phyloP scores from a whole-genome alignment of 768 basidiomycete species.

The Tulasnella calospora region DNA sequence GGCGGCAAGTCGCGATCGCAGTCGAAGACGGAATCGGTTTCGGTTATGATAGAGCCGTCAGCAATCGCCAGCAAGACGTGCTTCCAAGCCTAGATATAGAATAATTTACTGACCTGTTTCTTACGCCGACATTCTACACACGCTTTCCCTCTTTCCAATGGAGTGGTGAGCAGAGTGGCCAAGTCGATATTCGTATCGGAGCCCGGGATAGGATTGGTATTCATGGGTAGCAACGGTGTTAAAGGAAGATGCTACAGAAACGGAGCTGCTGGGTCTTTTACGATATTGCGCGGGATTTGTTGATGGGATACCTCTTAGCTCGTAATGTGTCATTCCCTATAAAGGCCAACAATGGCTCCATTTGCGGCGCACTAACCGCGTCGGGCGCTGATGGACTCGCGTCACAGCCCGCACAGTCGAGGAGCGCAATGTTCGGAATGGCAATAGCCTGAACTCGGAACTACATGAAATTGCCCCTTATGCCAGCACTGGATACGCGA shows the following conservation, averaged over 20 bases:
- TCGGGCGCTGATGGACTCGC: neutral
- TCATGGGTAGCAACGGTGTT: neutral
- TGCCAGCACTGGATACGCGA: neutral
- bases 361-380: neutral
- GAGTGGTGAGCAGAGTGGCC: neutral
- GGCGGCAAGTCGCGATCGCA: neutral
- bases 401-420: neutral
- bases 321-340: neutral
- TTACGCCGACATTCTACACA: slow-evolving; percentile 16
- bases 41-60: neutral
- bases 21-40: neutral
- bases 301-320: neutral
- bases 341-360: neutral
- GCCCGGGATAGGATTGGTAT: neutral
- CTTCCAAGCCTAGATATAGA: neutral
- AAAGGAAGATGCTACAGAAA: neutral
- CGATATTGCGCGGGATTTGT: neutral
- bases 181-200: neutral
- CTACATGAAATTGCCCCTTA: neutral
- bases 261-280: neutral
- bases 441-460: neutral
- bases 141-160: slow-evolving; percentile 16
- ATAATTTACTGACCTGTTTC: slow-evolving; percentile 1
- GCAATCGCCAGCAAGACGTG: neutral
- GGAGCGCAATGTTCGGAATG: neutral